These are phyloP conservation scores for Debaryomycetaceae sp. DNA, from an alignment of 1,139 yeast species.

Conservation along the genomic window DNA sequence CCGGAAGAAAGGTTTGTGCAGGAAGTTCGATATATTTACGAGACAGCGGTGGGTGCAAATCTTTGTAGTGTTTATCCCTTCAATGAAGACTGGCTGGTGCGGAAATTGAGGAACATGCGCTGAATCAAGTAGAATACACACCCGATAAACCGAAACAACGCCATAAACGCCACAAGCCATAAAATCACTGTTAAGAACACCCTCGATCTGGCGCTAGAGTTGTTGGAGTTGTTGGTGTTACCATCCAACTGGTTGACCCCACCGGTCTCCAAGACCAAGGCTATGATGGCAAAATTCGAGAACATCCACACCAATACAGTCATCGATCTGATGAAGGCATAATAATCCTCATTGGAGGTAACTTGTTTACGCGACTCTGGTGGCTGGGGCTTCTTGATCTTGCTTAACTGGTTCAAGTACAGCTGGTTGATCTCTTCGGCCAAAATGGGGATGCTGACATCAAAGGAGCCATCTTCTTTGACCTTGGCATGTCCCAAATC, in stretches of 20 bases:
- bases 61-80: too few species aligned
- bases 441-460: slow-evolving; percentile 66
- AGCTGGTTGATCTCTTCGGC: slow-evolving; percentile 58
- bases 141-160: slow-evolving; percentile 69
- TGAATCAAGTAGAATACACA: slow-evolving; percentile 54
- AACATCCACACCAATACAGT: slow-evolving; percentile 78
- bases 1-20: too few species aligned
- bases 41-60: too few species aligned
- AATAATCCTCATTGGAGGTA: slow-evolving; percentile 57
- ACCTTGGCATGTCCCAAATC: slow-evolving; percentile 56
- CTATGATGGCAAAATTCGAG: slow-evolving; percentile 66
- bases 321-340: slow-evolving; percentile 76
- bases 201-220: slow-evolving; percentile 24
- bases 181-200: slow-evolving; percentile 68
- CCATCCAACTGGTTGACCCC: slow-evolving; percentile 43
- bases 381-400: slow-evolving; percentile 45
- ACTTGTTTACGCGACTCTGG: slow-evolving; percentile 30
- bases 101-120: slow-evolving; percentile 25
- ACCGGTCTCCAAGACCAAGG: slow-evolving; percentile 69
- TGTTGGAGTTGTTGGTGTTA: too few species aligned
- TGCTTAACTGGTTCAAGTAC: slow-evolving; percentile 58
- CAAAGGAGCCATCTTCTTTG: slow-evolving; percentile 61
- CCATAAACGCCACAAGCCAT: slow-evolving; percentile 81
- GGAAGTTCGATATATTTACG: too few species aligned
- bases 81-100: too few species aligned